Evolutionary conservation across 1,284 basidiomycete genomes (phyloP), one percentile per base, ranked within the genome.

Genomic region (Hypsizygus ulmarius): DNA sequence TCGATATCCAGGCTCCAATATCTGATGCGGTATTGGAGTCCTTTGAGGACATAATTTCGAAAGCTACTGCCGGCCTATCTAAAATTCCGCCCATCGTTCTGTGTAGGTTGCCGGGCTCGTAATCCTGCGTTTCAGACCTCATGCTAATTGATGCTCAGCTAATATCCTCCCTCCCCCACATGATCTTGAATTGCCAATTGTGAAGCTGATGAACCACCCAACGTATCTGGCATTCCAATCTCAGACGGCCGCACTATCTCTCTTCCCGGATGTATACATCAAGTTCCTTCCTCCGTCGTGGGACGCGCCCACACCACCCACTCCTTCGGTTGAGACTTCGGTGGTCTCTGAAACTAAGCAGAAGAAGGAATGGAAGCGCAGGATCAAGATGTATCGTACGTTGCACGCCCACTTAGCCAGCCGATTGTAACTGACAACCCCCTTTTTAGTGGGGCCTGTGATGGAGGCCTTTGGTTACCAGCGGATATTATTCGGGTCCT

Each of bases 351-450:
- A 79, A 30, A 66, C 66, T 35, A 77, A 79, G 59, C 75, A 81
- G 56, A 75, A 72, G 62, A 81, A 74, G 63, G 90, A 90, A 65
- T 88, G 80, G 84, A 90, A 87, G 66, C 75, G 85, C 42, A 77
- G 90, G 40, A 78, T 93, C 64, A 92, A 90, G 74, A 90, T 93
- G 81, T 95, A 91, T 69, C 71, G 91, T 94, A 64, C 69, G 90
- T 86, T 39, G 8, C 45, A 19, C 51, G 10, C 27, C 21, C 45
- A 3, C 12, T 27, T 40, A 44, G 25, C 39, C 39, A 25, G 55
- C 33, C 47, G 38, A 37, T 51, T 14, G 46, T 15, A 55, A 64
- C 9, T 62, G 32, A 39, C 46, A 19, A 45, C 33, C 51, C 54
- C 35, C 55, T 44, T 5, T 21, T 9, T 53, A 91, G 89, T 91